Evolutionary conservation across 2,329 filamentous ascomycete species (phyloP).

Genomic region (Ceratocystis cacaofunesta): DNA sequence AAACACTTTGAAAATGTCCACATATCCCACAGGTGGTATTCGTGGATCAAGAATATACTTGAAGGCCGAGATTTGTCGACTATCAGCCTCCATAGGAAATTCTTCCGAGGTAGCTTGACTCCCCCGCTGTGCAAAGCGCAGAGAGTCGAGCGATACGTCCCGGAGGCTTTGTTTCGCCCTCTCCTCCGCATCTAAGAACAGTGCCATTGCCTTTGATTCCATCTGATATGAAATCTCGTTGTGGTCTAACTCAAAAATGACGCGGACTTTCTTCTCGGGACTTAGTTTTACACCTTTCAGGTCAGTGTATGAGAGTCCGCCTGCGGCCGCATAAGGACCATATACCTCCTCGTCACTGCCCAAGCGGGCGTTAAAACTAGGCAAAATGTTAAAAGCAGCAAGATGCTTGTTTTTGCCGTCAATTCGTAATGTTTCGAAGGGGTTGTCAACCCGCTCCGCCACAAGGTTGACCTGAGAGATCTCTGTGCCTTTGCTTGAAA

Average conservation of each 20-base stretch:
- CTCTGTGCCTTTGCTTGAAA: background rate
- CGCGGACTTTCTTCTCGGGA: background rate
- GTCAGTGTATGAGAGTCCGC: background rate
- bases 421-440: constrained; percentile 10
- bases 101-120: background rate
- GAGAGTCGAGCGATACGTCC: background rate
- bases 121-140: background rate
- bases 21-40: constrained; percentile 17
- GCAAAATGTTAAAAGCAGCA: constrained; percentile 14
- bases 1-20: constrained; percentile 22
- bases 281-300: background rate
- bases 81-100: background rate
- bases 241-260: constrained; percentile 7
- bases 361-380: background rate
- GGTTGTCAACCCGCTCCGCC: constrained; percentile 13
- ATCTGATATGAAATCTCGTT: constrained; percentile 12
- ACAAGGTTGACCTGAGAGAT: background rate
- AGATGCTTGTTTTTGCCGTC: background rate
- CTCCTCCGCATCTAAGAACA: constrained; percentile 10
- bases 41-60: constrained; percentile 25
- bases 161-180: constrained; percentile 8
- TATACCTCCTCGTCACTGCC: constrained; percentile 6
- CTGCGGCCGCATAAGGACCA: background rate
- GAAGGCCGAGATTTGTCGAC: constrained; percentile 21
- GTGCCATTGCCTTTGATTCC: constrained; percentile 13